Conservation (phyloP, 225 moss, liverwort and hornwort genomes). For the Thuidium tamariscinum region DNA sequence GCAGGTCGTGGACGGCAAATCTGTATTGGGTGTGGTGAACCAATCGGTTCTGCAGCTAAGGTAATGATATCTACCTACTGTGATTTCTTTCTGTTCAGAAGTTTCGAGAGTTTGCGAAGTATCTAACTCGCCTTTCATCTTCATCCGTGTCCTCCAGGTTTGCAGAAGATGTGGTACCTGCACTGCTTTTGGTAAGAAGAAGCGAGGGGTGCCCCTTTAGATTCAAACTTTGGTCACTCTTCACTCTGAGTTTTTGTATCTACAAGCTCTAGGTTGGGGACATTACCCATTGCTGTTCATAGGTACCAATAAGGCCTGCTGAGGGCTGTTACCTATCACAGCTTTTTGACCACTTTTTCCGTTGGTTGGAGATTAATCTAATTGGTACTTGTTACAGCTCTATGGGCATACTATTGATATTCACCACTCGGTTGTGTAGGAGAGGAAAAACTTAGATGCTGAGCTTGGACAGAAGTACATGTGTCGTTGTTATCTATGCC, state of each 20-base stretch:
- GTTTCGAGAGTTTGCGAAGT: neutral
- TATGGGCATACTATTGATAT: constrained; percentile 36
- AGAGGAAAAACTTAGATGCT: constrained; percentile 56
- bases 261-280: constrained; percentile 28
- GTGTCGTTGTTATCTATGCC: constrained; percentile 42
- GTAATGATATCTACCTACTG: neutral
- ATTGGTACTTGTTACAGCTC: constrained; percentile 18
- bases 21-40: constrained; percentile 58
- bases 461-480: constrained; percentile 51
- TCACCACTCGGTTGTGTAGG: constrained; percentile 46
- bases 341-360: constrained; percentile 1
- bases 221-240: constrained; percentile 23
- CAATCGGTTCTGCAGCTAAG: constrained; percentile 66
- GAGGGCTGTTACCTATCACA: constrained; percentile 15
- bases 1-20: constrained; percentile 62
- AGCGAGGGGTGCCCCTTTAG: constrained; percentile 63
- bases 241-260: constrained; percentile 31
- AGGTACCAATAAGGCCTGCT: constrained; percentile 24
- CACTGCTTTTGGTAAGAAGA: constrained; percentile 73
- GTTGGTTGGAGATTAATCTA: constrained; percentile 16
- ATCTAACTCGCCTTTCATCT: constrained; percentile 5
- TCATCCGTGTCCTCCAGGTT: constrained; percentile 31
- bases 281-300: constrained; percentile 31
- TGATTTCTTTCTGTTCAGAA: neutral
- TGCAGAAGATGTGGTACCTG: constrained; percentile 67